A percentile compares a stretch with the other conserved stretches of the same genome.
Evolutionary conservation across 352 stramenopile species (phyloP).

Genomic region (Phytophthora citricola): DNA sequence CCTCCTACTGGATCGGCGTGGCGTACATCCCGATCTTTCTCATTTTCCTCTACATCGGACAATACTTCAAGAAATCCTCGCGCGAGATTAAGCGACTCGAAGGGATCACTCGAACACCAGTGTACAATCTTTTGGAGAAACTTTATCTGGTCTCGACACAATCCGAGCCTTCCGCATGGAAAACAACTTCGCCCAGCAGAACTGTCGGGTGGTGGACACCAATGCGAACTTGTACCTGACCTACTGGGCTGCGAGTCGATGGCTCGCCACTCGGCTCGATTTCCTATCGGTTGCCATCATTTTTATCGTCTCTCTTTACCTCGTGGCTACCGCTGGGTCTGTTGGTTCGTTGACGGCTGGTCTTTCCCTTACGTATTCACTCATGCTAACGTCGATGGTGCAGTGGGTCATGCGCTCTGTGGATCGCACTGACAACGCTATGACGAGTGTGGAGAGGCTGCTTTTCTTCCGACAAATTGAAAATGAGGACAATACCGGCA

Average conservation of each 20-base stretch:
- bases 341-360: conserved; percentile 35
- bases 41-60: conserved; percentile 60
- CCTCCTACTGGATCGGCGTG: conserved; percentile 48
- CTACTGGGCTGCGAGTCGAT: conserved; percentile 73
- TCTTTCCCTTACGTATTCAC: conserved; percentile 42
- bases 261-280: conserved; percentile 94
- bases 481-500: conserved; percentile 32
- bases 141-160: conserved; percentile 89
- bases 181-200: conserved; percentile 33
- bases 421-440: conserved; percentile 52
- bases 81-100: conserved; percentile 94
- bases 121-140: conserved; percentile 95
- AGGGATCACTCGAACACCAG: conserved; percentile 79
- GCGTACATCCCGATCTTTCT: conserved; percentile 65
- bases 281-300: conserved; percentile 85
- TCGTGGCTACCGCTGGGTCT: conserved; percentile 61
- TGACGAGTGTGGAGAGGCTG: conserved; percentile 45
- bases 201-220: conserved; percentile 44
- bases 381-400: conserved; percentile 55
- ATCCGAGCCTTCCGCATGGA: conserved; percentile 84
- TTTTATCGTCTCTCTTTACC: conserved; percentile 84
- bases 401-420: conserved; percentile 40
- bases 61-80: conserved; percentile 88
- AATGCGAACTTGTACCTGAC: conserved; percentile 51
- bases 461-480: conserved; percentile 44